A percentile compares a stretch with the other conserved stretches of the same genome.
These are phyloP conservation scores for Haplosporangium sp. DNA, from an alignment of 371 early-diverging fungal species.

Conservation along the genomic window DNA sequence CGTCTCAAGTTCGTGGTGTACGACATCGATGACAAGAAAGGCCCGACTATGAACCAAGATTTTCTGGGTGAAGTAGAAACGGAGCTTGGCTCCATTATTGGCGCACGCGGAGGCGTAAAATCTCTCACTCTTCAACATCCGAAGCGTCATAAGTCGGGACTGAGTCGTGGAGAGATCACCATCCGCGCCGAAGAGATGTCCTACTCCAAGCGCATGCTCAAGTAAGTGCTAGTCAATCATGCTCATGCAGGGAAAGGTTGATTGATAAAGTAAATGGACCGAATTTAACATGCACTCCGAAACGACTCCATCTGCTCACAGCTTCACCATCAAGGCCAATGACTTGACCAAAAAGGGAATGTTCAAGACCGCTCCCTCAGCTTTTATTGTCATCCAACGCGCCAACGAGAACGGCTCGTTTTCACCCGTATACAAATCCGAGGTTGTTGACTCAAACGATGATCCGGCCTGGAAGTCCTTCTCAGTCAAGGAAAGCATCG, in stretches of 20 bases:
- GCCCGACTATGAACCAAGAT: slow-evolving; percentile 26
- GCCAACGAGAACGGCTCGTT: slow-evolving; percentile 36
- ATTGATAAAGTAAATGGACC: too few relatives aligned
- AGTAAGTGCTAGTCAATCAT: slow-evolving; percentile 9
- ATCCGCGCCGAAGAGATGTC: slow-evolving; percentile 34
- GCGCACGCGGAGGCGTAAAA: slow-evolving; percentile 11
- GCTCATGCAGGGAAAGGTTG: too few relatives aligned
- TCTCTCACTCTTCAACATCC: slow-evolving; percentile 19
- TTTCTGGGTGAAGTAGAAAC: slow-evolving; percentile 24
- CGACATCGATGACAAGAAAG: slow-evolving; percentile 38
- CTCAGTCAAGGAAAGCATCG: slow-evolving; percentile 35
- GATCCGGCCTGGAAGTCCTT: slow-evolving; percentile 32
- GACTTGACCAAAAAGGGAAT: slow-evolving; percentile 48
- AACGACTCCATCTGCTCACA: neutral
- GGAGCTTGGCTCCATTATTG: slow-evolving; percentile 34
- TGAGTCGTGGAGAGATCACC: slow-evolving; percentile 14
- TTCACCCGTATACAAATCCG: slow-evolving; percentile 47
- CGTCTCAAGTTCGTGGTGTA: slow-evolving; percentile 33
- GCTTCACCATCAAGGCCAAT: slow-evolving; percentile 39
- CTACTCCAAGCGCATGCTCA: slow-evolving; percentile 21
- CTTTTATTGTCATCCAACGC: slow-evolving; percentile 46
- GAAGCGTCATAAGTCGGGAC: neutral
- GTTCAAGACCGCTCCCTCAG: slow-evolving; percentile 35
- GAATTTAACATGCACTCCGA: too few relatives aligned
- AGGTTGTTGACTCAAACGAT: slow-evolving; percentile 13